These are phyloP conservation scores for Neurospora sp. DNA, from an alignment of 495 filamentous ascomycete genomes.

Conservation along the genomic window DNA sequence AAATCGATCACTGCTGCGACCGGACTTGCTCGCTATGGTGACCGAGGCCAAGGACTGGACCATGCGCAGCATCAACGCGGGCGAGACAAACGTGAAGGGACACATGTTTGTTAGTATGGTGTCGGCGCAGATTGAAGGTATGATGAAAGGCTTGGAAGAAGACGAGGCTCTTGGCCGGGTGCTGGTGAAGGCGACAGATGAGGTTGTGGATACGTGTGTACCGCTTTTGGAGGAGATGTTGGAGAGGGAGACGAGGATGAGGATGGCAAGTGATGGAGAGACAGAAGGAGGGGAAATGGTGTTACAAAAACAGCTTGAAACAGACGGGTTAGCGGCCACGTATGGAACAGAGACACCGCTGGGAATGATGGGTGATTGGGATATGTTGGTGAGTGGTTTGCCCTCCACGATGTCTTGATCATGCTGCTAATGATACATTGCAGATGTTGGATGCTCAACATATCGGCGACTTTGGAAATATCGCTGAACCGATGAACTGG, in stretches of 20 bases:
- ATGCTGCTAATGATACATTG: neutral
- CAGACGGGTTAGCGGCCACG: neutral
- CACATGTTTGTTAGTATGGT: constrained; percentile 36
- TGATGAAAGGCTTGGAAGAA: constrained; percentile 23
- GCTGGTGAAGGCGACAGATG: constrained; percentile 30
- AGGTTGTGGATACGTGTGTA: constrained; percentile 15
- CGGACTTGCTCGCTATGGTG: constrained; percentile 38
- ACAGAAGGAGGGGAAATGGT: neutral
- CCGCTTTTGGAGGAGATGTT: constrained; percentile 34
- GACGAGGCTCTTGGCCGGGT: constrained; percentile 21
- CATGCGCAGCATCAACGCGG: constrained; percentile 31
- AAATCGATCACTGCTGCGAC: constrained; percentile 20
- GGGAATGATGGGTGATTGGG: neutral
- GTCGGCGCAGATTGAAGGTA: constrained; percentile 32
- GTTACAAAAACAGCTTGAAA: neutral
- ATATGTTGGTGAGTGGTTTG: neutral
- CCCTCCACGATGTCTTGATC: neutral
- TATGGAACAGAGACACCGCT: neutral
- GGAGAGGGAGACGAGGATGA: neutral
- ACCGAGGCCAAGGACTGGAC: constrained; percentile 35
- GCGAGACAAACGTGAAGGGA: constrained; percentile 50
- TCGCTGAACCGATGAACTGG: neutral
- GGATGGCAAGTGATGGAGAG: neutral
- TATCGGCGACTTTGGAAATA: neutral
- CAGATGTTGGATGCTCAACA: neutral